Conservation (phyloP, 2,329 filamentous ascomycete species). For the Westerdykella aurantiaca region DNA sequence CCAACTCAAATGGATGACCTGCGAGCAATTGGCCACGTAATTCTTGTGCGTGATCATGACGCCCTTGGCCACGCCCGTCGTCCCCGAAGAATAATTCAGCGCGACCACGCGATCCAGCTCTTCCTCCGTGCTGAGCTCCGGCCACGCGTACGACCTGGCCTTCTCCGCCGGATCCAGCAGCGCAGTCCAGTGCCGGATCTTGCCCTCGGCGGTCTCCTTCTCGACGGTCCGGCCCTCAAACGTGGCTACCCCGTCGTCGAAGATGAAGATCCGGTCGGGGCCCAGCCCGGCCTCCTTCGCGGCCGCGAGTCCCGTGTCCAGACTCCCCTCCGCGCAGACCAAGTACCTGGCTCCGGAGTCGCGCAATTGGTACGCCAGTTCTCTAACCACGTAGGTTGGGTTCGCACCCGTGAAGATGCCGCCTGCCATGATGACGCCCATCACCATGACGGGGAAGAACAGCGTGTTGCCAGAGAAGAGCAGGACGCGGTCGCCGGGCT, state of each 20-base stretch:
- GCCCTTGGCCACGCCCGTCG: constrained; percentile 77
- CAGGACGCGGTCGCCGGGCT: constrained; percentile 62
- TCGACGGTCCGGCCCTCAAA: constrained; percentile 40
- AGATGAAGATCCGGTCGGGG: constrained; percentile 55
- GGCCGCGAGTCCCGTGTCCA: constrained; percentile 62
- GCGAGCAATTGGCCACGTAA: constrained; percentile 64
- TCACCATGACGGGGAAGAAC: constrained; percentile 64
- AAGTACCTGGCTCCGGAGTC: constrained; percentile 65
- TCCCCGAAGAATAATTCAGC: constrained; percentile 75
- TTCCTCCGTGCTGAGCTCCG: constrained; percentile 47
- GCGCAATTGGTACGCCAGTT: constrained; percentile 68
- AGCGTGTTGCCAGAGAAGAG: constrained; percentile 69
- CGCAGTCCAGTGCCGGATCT: constrained; percentile 56
- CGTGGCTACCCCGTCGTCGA: constrained; percentile 51
- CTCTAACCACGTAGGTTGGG: constrained; percentile 60
- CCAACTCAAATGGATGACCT: constrained; percentile 49
- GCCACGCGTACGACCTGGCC: constrained; percentile 59
- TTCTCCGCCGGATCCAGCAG: constrained; percentile 47
- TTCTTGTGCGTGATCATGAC: constrained; percentile 75
- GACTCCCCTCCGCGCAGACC: constrained; percentile 54
- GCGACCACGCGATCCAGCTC: constrained; percentile 53
- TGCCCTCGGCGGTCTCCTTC: constrained; percentile 34
- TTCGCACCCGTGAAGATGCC: constrained; percentile 74
- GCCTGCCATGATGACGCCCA: constrained; percentile 71
- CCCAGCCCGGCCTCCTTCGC: constrained; percentile 54